phyloP scores from a whole-genome alignment of 768 basidiomycete species.

The Xanthoconium stramineum region DNA sequence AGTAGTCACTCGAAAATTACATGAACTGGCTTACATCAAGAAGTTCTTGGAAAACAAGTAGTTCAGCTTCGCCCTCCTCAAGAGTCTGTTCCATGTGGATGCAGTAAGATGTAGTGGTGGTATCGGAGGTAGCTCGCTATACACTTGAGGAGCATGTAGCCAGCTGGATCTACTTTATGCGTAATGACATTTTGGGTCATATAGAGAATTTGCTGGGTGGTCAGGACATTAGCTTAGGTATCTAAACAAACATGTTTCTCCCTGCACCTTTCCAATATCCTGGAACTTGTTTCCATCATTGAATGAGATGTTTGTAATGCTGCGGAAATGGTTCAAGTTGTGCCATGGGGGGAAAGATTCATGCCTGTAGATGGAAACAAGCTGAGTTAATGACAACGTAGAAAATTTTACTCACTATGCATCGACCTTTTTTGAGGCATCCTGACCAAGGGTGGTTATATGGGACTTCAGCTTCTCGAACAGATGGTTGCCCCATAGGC shows the following conservation, averaged over 20 bases:
- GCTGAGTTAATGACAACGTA: neutral
- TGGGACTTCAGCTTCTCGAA: neutral
- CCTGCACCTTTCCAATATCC: neutral
- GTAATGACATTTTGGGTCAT: neutral
- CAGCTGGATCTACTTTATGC: neutral
- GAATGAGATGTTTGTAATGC: neutral
- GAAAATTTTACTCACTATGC: neutral
- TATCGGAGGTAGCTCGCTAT: neutral
- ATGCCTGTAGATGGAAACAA: neutral
- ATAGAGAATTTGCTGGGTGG: neutral
- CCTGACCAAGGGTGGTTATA: neutral
- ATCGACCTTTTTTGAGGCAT: neutral
- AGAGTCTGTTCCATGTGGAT: neutral
- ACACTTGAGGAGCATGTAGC: neutral
- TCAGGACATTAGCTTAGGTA: neutral
- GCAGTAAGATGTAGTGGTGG: neutral
- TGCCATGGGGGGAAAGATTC: neutral
- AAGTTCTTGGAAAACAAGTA: neutral
- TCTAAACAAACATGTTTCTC: neutral
- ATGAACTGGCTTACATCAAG: neutral
- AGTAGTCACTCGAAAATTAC: neutral
- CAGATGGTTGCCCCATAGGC: neutral
- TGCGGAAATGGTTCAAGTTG: neutral
- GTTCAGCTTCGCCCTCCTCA: neutral
- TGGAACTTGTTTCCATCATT: neutral